phyloP scores from a whole-genome alignment of 768 basidiomycete species.

The Leccinellum albellum region DNA sequence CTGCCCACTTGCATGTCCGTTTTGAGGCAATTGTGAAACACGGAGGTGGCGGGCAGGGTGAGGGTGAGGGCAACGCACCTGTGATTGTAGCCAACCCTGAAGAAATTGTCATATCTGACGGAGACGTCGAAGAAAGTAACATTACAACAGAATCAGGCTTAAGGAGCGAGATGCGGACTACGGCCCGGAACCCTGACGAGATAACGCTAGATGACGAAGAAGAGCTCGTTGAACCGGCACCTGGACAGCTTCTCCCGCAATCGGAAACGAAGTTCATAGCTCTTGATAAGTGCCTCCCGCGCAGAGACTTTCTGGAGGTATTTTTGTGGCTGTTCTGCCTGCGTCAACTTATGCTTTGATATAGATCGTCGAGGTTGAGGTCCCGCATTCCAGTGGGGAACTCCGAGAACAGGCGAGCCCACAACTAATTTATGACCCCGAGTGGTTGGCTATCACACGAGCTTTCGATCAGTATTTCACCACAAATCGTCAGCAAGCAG shows the following conservation, averaged over 20 bases:
- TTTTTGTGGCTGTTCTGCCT: conserved; percentile 1
- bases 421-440: conserved; percentile 68
- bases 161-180: conserved; percentile 35
- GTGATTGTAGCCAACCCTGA: conserved; percentile 30
- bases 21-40: conserved; percentile 72
- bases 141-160: neutral
- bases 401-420: conserved; percentile 23
- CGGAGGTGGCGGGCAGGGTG: conserved; percentile 7
- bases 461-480: conserved; percentile 82
- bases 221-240: conserved; percentile 36
- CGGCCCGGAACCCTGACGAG: conserved; percentile 49
- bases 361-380: conserved; percentile 68
- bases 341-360: neutral
- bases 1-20: conserved; percentile 86
- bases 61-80: neutral
- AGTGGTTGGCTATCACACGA: conserved; percentile 92
- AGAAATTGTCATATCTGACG: conserved; percentile 39
- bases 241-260: conserved; percentile 22
- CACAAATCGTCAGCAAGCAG: conserved; percentile 40
- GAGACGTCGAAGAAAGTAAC: conserved; percentile 23
- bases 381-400: conserved; percentile 10
- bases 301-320: conserved; percentile 79
- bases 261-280: conserved; percentile 76
- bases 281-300: conserved; percentile 82
- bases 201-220: conserved; percentile 48